These are phyloP conservation scores for Suillus subaureus DNA, from an alignment of 768 basidiomycete genomes.

Conservation along the genomic window DNA sequence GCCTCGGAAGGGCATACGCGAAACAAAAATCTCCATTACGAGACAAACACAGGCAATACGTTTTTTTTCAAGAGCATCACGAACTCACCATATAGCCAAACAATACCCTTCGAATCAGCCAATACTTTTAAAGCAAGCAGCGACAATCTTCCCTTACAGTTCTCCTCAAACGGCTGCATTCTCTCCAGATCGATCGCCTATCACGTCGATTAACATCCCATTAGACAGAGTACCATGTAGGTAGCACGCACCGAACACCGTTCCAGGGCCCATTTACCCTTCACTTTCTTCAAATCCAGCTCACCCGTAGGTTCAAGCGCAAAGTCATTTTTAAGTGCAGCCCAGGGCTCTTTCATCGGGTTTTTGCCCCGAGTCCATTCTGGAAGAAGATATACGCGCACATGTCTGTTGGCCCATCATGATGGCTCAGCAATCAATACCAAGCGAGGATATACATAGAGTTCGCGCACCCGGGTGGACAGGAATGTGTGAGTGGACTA, in stretches of 20 bases:
- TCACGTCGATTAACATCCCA: not conserved
- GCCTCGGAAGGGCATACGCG: slow-evolving; percentile 6
- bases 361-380: slow-evolving; percentile 32
- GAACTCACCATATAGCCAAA: slow-evolving; percentile 25
- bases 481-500: not conserved
- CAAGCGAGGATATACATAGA: not conserved
- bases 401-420: slow-evolving; percentile 20
- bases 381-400: slow-evolving; percentile 34
- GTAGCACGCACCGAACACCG: not conserved
- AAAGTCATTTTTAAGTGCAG: slow-evolving; percentile 30
- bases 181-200: not conserved
- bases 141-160: not conserved
- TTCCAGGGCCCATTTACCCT: slow-evolving; percentile 25
- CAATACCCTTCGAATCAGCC: not conserved
- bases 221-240: not conserved
- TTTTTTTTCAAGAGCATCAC: too few species aligned
- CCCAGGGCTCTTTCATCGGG: slow-evolving; percentile 28
- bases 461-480: slow-evolving; percentile 10
- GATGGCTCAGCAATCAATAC: not conserved
- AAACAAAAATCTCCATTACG: not conserved
- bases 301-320: slow-evolving; percentile 26
- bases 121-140: not conserved
- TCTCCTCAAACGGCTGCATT: not conserved
- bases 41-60: not conserved
- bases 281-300: slow-evolving; percentile 20